Base-by-base conservation (phyloP, 768 basidiomycete genomes). In the Lactarius evosmus region DNA sequence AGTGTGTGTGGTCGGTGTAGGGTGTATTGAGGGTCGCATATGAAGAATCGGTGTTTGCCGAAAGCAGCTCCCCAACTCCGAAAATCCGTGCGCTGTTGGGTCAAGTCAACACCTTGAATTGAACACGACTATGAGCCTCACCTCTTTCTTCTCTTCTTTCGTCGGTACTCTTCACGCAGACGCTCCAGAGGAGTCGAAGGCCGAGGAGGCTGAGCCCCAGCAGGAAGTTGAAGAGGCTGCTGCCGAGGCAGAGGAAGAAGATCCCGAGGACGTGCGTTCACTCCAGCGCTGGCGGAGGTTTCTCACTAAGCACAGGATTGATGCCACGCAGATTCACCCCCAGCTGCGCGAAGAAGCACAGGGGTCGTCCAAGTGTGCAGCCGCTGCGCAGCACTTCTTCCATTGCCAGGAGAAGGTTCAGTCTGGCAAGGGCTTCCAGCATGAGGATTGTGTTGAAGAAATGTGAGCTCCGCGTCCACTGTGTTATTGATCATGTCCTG, bases 361-460 rank as follows among this genome's bases (percentile, higher is more conserved):
- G 71, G 74, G 81, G 66, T 77, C 84, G 34, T 69, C 81, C 3
- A 84, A 87, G 67, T 95, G 94, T 69, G 83, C 82, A 41, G 75
- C 84, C 40, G 74, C 87, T 61, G 79, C 87, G 41, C 85, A 89
- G 71, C 95, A 96, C 78, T 96, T 95, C 75, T 83, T 88, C 63
- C 91, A 95, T 72, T 96, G 95, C 75, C 83, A 91, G 73, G 90
- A 95, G 75, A 95, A 93, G 78, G 87, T 97, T 53, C 76, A 85
- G 63, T 80, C 79, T 33, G 95, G 94, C 30, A 72, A 94, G 71
- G 94, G 93, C 41, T 93, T 83, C 83, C 87, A 91, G 74, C 86
- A 86, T 67, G 95, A 96, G 80, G 93, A 95, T 73, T 96, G 93
- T 72, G 89, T 95, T 40, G 91, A 94, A 77, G 93, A 93, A 81